Conservation (phyloP, 148 eudicot genomes). For the Vaccinium darrowii region DNA sequence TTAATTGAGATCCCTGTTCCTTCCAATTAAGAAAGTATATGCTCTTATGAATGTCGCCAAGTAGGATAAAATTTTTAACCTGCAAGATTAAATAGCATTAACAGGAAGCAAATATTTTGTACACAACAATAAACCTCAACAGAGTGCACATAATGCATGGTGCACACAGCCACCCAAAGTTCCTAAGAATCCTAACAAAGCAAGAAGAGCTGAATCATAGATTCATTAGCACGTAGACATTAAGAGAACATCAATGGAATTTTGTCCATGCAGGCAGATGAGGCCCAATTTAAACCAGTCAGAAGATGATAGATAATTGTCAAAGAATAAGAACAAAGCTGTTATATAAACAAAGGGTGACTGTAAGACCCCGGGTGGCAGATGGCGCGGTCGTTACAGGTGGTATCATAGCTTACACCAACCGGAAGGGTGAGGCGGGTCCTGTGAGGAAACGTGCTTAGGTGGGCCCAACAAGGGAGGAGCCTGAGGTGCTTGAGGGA, state of each 20-base stretch:
- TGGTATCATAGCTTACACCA: too few relatives aligned
- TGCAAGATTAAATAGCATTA: constrained; percentile 31
- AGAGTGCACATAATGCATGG: constrained; percentile 3
- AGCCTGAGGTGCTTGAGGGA: too few relatives aligned
- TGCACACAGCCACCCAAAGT: background rate
- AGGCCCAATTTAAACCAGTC: background rate
- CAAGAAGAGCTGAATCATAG: background rate
- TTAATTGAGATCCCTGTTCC: constrained; percentile 94
- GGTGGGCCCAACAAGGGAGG: too few relatives aligned
- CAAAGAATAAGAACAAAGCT: background rate
- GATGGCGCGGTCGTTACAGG: too few relatives aligned
- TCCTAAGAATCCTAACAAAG: background rate
- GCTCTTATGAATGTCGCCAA: constrained; percentile 95
- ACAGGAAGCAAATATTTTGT: background rate
- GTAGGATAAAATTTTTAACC: constrained; percentile 96
- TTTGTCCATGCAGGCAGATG: background rate
- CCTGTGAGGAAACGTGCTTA: too few relatives aligned
- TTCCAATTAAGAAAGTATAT: constrained; percentile 96
- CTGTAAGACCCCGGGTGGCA: too few relatives aligned
- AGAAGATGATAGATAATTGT: background rate
- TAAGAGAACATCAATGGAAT: background rate
- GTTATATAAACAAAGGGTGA: background rate
- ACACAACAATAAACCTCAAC: background rate
- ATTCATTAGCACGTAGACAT: background rate
- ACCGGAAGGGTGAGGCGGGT: too few relatives aligned